Percentiles rank a stretch among this genome's conserved stretches.
phyloP scores from a whole-genome alignment of 257 asterid genomes.

The Primulina tabacum region DNA sequence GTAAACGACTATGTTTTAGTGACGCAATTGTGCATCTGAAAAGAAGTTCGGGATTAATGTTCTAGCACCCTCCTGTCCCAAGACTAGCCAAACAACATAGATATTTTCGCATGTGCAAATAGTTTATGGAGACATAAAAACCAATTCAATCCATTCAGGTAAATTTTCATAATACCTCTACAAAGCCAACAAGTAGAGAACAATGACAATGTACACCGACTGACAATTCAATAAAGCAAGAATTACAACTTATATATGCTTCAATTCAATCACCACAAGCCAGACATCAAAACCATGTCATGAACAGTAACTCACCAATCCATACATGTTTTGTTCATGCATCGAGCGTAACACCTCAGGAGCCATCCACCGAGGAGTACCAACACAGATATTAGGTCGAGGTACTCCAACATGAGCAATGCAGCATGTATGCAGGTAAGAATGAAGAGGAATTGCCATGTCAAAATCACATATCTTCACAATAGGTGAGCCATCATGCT shows the following conservation, averaged over 20 bases:
- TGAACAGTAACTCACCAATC: slow-evolving; percentile 34
- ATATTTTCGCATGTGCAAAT: background rate
- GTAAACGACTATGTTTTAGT: background rate
- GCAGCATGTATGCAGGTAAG: slow-evolving; percentile 79
- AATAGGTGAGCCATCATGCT: slow-evolving; percentile 65
- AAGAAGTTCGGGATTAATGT: background rate
- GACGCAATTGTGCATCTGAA: background rate
- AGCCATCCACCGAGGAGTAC: slow-evolving; percentile 99
- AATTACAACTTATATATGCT: background rate
- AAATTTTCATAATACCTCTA: background rate
- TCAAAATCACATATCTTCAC: slow-evolving; percentile 94
- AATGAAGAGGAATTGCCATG: slow-evolving; percentile 75
- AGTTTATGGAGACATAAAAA: background rate
- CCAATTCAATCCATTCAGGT: background rate
- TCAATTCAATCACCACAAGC: background rate
- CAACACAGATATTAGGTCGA: slow-evolving; percentile 82
- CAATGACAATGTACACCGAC: background rate
- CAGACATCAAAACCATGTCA: background rate
- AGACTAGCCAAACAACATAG: background rate
- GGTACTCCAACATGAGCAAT: slow-evolving; percentile 85
- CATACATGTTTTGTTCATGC: slow-evolving; percentile 27
- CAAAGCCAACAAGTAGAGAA: too few species aligned
- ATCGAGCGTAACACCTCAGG: slow-evolving; percentile 49
- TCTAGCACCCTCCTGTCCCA: background rate
- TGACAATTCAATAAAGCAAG: background rate